Evolutionary conservation across 768 basidiomycete species (phyloP), one percentile per base, ranked within the genome.

Genomic region (Auricularia sp.): DNA sequence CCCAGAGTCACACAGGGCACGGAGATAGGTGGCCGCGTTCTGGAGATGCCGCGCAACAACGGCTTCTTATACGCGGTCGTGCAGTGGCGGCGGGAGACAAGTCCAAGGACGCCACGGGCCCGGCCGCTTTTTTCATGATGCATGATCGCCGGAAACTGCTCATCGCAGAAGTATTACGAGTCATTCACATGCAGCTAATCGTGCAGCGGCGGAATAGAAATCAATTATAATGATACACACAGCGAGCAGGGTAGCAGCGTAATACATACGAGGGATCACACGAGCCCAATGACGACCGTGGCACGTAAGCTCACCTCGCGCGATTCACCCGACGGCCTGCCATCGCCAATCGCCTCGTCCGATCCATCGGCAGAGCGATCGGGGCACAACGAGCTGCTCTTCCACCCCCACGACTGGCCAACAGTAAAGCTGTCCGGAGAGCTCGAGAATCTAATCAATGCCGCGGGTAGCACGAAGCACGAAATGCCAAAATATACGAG

Each of bases 331-430:
- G 72, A 75, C 72, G 74, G 29, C 74, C 71, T 39, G 71, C 71
- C 36, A 70, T 65, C 62, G 62, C 36, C 59, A 67, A 67, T 47
- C 64, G 67, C 47, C 63, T 63, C 54, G 60, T 66, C 61, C 21
- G 61, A 34, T 63, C 67, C 59, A 23, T 61, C 53, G 65, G 66
- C 63, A 62, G 58, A 36, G 64, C 68, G 43, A 67, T 81, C 79
- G n/a, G 75, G 75, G 51, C 80, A 72, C 61, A 87, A 71, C 21
- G 82, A 81, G 65, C 79, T 81, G 62, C 80, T 82, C 76, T 93
- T 93, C 93, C 93, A 95, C 0, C 93, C 94, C 94, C 93, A 96
- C 67, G 89, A 91, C 78, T 94, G 91, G 66, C 86, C 85, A 56
- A 93, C 80, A 35, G 86, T 80, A 72, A 97, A 96, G 54, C 83